Percentiles rank a stretch among this genome's conserved stretches.
These are phyloP conservation scores for Tricladium varicosporioides DNA, from an alignment of 2,329 filamentous ascomycete genomes.

Conservation along the genomic window DNA sequence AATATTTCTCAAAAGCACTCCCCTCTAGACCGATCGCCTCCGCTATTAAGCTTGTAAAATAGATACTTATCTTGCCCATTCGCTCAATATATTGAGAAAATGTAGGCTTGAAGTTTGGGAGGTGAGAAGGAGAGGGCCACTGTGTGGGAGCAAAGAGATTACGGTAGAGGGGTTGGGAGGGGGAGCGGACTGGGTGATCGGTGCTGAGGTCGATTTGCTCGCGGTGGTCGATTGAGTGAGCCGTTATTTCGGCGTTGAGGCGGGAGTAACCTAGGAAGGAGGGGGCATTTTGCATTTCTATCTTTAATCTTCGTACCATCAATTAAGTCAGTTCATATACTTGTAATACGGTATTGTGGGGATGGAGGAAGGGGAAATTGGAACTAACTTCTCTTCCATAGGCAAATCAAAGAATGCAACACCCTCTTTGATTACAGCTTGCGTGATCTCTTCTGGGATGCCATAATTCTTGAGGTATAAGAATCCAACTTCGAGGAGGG, in stretches of 20 bases:
- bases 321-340: too few species aligned
- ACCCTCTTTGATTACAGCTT: slow-evolving; percentile 65
- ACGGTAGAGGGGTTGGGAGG: slow-evolving; percentile 65
- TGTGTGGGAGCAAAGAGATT: slow-evolving; percentile 77
- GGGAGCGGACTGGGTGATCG: slow-evolving; percentile 63
- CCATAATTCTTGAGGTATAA: slow-evolving; percentile 81
- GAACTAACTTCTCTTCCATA: slow-evolving; percentile 65
- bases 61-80: slow-evolving; percentile 71
- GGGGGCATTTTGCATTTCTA: slow-evolving; percentile 72
- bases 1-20: slow-evolving; percentile 74
- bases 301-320: slow-evolving; percentile 47
- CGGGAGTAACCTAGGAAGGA: slow-evolving; percentile 71
- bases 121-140: slow-evolving; percentile 65
- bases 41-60: slow-evolving; percentile 78
- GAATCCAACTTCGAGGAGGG: slow-evolving; percentile 84
- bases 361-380: slow-evolving; percentile 7
- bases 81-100: slow-evolving; percentile 73
- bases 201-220: slow-evolving; percentile 88
- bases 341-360: neutral
- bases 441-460: slow-evolving; percentile 63
- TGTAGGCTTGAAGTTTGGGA: slow-evolving; percentile 64
- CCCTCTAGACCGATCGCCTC: slow-evolving; percentile 74
- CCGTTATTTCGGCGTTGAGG: slow-evolving; percentile 68
- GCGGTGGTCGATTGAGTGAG: slow-evolving; percentile 72
- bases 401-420: slow-evolving; percentile 76